Evolutionary conservation across 208 protist species (phyloP).

Genomic region (Herpetomonas tarakana): DNA sequence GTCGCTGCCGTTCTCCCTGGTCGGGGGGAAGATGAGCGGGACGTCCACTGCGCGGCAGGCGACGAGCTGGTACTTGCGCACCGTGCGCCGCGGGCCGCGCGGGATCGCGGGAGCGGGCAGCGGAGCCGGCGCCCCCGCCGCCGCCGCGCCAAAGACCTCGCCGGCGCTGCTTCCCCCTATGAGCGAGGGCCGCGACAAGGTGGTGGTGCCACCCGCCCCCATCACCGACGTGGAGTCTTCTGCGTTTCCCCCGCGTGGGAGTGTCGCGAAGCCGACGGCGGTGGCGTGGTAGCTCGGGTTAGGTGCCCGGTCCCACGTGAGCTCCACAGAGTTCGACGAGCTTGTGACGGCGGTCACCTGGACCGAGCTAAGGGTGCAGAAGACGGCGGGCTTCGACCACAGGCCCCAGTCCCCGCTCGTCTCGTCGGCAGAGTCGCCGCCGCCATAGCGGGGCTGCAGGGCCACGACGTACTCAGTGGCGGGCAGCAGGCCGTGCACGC

Average conservation of each 20-base stretch:
- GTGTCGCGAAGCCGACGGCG: slow-evolving; percentile 11
- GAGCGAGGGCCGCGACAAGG: background rate
- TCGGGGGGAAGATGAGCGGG: slow-evolving; percentile 5
- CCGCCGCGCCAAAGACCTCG: background rate
- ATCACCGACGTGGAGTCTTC: background rate
- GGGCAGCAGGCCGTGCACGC: slow-evolving; percentile 54
- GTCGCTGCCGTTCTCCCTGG: background rate
- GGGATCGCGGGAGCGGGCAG: background rate
- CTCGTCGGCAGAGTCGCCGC: slow-evolving; percentile 5
- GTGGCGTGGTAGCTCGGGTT: background rate
- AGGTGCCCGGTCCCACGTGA: slow-evolving; percentile 30
- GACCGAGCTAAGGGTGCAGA: slow-evolving; percentile 61
- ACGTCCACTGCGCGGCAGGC: slow-evolving; percentile 33
- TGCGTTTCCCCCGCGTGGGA: slow-evolving; percentile 5
- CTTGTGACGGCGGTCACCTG: slow-evolving; percentile 25
- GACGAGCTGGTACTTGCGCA: slow-evolving; percentile 46
- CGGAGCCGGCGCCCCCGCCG: background rate
- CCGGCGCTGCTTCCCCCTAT: background rate
- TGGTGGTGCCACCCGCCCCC: background rate
- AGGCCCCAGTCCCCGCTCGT: slow-evolving; percentile 56
- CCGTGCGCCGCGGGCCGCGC: slow-evolving; percentile 15
- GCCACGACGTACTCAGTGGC: slow-evolving; percentile 79
- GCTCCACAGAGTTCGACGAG: slow-evolving; percentile 31
- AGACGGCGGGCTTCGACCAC: slow-evolving; percentile 66
- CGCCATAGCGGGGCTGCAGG: slow-evolving; percentile 82